A percentile compares a stretch with the other conserved stretches of the same genome.
Conservation (phyloP, 768 basidiomycete species). For the Lactarius tabidus region DNA sequence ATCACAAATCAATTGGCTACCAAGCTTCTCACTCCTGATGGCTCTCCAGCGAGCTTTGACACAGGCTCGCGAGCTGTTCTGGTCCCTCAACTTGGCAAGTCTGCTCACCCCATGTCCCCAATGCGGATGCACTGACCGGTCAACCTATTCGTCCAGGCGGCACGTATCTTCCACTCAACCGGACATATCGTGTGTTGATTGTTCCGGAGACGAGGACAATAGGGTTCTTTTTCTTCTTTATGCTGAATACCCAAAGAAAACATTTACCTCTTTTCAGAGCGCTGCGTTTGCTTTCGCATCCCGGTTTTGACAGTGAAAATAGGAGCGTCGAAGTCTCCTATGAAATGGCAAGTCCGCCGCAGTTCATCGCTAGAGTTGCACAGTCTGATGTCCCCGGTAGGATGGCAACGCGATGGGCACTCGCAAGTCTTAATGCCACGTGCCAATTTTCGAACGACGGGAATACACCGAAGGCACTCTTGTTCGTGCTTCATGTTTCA, state of each 20-base stretch:
- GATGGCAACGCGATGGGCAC: conserved; percentile 15
- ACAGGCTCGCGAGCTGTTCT: conserved; percentile 59
- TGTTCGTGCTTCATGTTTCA: conserved; percentile 4
- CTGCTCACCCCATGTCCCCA: not conserved
- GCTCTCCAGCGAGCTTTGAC: conserved; percentile 61
- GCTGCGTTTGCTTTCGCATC: conserved; percentile 40
- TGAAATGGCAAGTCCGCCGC: conserved; percentile 28
- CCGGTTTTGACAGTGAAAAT: conserved; percentile 28
- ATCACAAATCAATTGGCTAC: conserved; percentile 68
- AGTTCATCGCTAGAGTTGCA: not conserved
- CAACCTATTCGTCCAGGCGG: conserved; percentile 28
- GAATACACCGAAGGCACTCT: not conserved
- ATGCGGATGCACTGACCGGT: not conserved
- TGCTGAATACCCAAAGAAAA: conserved; percentile 12
- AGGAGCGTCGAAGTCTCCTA: conserved; percentile 29
- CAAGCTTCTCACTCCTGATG: conserved; percentile 61
- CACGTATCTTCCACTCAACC: conserved; percentile 41
- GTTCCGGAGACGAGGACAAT: conserved; percentile 38
- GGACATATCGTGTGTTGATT: conserved; percentile 43
- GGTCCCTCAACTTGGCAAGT: conserved; percentile 60
- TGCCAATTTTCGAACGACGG: conserved; percentile 4
- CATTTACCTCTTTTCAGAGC: conserved; percentile 31
- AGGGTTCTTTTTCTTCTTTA: conserved; percentile 34
- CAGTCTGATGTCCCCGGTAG: conserved; percentile 7
- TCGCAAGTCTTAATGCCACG: conserved; percentile 2